Evolutionary conservation across 345 rosid genomes (phyloP), one percentile per base, ranked within the genome.

Genomic region (Crucihimalaya himalaica): DNA sequence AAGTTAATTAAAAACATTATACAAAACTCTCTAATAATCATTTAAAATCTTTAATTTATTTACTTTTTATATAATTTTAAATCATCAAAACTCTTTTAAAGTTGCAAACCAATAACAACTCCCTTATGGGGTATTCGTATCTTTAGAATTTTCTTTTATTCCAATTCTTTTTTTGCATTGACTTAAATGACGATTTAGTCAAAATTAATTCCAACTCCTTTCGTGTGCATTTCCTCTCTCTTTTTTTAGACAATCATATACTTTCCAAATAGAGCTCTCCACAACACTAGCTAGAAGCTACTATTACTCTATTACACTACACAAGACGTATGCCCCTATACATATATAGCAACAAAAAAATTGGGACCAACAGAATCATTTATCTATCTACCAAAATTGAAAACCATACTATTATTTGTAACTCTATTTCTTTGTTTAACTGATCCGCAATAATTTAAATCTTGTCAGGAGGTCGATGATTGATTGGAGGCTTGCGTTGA

Each of bases 281-380:
- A 14, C 7, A 58, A 45, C 10, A 9, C 50, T 40, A 40, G n/a
- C 43, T 43, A 56, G 7, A 21, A 35, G 14, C 35, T 32, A 59
- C 18, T 27, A 27, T 21, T 71, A 37, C 60, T 27, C 39, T 60
- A 48, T 71, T 52, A 71, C 39, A 59, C 42, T 39, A 27, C 61
- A 51, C n/a, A 18, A 42, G 42, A 20, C 2, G 10, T 39, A 35
- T n/a, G 37, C 46, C 67, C 56, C 56, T 50, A 61, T 16, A 27
- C 18, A 59, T 23, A 23, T 23, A 23, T 40, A 16, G 10, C 5
- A 71, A 60, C 60, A 50, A 48, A 71, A 50, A 48, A 71, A 60
- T 34, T 70, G 48, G 57, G 48, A 58, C 66, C 35, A 70, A 21
- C 74, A 45, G 25, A 47, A 13, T 15, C 28, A 10, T 8, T 48